phyloP scores from a whole-genome alignment of 2,329 filamentous ascomycete species.

The Cordyceps pruinosa region DNA sequence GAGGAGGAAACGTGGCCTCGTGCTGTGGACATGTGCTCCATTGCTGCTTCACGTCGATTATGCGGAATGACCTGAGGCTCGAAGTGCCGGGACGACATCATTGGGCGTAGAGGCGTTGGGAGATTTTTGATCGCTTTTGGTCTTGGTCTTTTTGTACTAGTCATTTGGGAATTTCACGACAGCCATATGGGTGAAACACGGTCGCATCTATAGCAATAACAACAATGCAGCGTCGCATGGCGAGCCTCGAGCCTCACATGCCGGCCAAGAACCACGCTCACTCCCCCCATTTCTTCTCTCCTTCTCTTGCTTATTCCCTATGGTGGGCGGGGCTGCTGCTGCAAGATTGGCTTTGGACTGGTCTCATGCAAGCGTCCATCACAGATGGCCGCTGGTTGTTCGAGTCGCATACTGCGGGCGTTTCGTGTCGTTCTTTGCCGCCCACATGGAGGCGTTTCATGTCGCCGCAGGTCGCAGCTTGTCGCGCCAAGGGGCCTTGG shows the following conservation, averaged over 20 bases:
- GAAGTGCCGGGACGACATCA: not conserved
- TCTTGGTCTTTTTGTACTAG: not conserved
- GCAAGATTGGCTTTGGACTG: not conserved
- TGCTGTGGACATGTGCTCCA: not conserved
- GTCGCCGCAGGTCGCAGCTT: not conserved
- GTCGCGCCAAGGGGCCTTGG: not conserved
- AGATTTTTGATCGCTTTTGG: not conserved
- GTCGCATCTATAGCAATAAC: slow-evolving; percentile 1
- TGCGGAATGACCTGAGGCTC: not conserved
- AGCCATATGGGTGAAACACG: slow-evolving; percentile 1
- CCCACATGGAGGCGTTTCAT: slow-evolving; percentile 10
- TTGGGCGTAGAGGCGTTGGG: slow-evolving; percentile 7
- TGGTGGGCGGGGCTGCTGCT: not conserved
- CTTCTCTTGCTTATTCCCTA: not conserved
- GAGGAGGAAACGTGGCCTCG: too few species aligned
- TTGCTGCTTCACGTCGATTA: not conserved
- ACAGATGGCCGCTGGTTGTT: not conserved
- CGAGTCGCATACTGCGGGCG: not conserved
- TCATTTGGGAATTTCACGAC: not conserved
- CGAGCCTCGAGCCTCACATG: not conserved
- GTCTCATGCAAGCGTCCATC: not conserved
- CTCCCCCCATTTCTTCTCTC: not conserved
- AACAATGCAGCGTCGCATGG: not conserved
- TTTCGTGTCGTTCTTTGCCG: not conserved
- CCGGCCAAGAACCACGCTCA: not conserved